Evolutionary conservation across 805 yeast genomes (phyloP).

Genomic region (Myxozyma nipponensis): DNA sequence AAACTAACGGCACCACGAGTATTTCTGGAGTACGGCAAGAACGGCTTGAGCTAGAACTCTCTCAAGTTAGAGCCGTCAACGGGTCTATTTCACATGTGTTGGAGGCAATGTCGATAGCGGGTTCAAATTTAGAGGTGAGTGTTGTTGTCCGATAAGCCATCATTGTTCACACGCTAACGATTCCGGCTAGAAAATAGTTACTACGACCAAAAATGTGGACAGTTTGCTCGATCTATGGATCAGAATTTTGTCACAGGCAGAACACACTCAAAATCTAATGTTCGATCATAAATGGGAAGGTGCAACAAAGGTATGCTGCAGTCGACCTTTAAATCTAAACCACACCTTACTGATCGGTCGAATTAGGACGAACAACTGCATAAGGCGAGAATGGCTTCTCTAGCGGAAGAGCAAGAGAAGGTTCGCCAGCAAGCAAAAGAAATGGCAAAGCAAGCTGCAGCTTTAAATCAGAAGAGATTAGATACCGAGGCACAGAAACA

Average conservation of each 20-base stretch:
- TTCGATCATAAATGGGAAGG: conserved; percentile 34
- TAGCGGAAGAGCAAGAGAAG: conserved; percentile 12
- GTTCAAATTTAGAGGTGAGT: conserved; percentile 20
- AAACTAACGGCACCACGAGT: neutral
- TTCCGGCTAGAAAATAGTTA: conserved; percentile 18
- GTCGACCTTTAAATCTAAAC: no score
- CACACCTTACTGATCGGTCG: neutral
- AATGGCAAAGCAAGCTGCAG: conserved; percentile 14
- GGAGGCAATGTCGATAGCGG: conserved; percentile 18
- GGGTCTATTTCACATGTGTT: conserved; percentile 15
- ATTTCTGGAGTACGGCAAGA: conserved; percentile 7
- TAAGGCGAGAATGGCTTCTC: conserved; percentile 18
- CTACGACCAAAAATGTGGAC: conserved; percentile 32
- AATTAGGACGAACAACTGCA: conserved; percentile 30
- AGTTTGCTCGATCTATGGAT: conserved; percentile 34
- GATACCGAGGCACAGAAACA: conserved; percentile 35
- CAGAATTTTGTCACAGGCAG: conserved; percentile 35
- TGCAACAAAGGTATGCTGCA: conserved; percentile 24
- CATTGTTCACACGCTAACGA: neutral
- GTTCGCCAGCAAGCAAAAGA: conserved; percentile 14
- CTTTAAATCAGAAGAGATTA: neutral
- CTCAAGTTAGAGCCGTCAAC: conserved; percentile 20
- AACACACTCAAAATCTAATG: conserved; percentile 33
- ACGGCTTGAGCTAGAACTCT: conserved; percentile 15
- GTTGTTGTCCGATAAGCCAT: neutral